A percentile compares a stretch with the other conserved stretches of the same genome.
Conservation (phyloP, 2,329 filamentous ascomycete species). For the Phoma sp. region DNA sequence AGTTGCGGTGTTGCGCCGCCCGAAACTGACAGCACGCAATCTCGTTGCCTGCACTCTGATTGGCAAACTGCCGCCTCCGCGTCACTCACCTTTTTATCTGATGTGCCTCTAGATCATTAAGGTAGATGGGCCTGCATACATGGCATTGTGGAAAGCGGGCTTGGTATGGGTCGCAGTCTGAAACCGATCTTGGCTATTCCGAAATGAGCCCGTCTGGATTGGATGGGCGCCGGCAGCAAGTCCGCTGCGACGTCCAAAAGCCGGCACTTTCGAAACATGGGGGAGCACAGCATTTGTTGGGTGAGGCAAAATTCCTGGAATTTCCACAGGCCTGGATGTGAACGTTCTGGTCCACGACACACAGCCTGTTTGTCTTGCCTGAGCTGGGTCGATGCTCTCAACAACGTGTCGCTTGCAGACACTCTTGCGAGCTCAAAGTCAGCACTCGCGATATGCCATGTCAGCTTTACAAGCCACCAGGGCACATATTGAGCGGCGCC, state of each 20-base stretch:
- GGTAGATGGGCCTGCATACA: conserved; percentile 4
- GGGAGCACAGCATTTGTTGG: conserved; percentile 16
- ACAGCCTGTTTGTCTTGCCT: too few relatives aligned
- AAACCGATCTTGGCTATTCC: conserved; percentile 6
- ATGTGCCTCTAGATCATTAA: neutral
- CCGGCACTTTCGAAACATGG: conserved; percentile 10
- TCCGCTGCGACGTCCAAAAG: neutral
- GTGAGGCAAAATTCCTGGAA: conserved; percentile 3
- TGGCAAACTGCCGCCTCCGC: neutral
- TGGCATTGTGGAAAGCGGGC: conserved; percentile 12
- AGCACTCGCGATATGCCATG: neutral
- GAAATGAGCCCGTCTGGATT: conserved; percentile 6
- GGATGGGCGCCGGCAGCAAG: neutral
- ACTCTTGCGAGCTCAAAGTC: too few relatives aligned
- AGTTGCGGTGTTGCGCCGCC: neutral
- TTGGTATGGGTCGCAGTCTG: conserved; percentile 7
- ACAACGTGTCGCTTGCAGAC: too few relatives aligned
- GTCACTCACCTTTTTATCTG: neutral
- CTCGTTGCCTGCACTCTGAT: neutral
- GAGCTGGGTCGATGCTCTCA: too few relatives aligned
- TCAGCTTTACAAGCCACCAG: neutral
- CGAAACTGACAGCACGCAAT: neutral
- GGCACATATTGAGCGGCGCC: conserved; percentile 11
- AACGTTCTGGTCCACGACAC: neutral
- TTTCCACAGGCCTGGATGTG: conserved; percentile 6